Percentiles rank a stretch among this genome's conserved stretches.
Evolutionary conservation across 768 basidiomycete species (phyloP).

Genomic region (Mycena crocata): DNA sequence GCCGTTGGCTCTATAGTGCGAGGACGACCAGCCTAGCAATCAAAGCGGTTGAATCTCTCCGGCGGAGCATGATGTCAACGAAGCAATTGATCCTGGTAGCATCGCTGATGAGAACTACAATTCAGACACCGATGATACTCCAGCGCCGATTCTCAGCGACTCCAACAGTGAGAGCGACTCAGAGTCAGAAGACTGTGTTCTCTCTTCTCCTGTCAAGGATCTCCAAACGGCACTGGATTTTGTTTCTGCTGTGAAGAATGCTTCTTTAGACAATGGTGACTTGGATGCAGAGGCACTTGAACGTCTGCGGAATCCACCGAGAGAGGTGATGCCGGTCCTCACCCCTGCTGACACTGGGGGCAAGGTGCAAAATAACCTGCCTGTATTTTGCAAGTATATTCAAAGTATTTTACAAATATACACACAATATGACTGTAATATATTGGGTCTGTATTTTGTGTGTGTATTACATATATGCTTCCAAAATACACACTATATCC

Average conservation of each 20-base stretch:
- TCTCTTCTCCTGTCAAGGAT: not conserved
- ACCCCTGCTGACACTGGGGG: too few species aligned
- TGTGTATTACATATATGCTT: too few species aligned
- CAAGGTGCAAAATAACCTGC: too few species aligned
- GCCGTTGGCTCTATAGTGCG: not conserved
- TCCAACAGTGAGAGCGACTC: too few species aligned
- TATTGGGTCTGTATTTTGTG: too few species aligned
- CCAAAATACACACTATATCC: too few species aligned
- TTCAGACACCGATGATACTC: not conserved
- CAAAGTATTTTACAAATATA: too few species aligned
- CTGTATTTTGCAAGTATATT: too few species aligned
- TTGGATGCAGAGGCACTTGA: not conserved
- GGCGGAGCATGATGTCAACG: not conserved
- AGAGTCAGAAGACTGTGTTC: not conserved
- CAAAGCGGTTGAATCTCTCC: not conserved
- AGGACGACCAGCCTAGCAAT: not conserved
- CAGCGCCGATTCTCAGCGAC: not conserved
- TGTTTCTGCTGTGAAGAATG: not conserved
- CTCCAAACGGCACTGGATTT: not conserved
- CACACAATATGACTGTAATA: too few species aligned
- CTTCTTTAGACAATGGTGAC: slow-evolving; percentile 5
- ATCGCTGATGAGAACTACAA: not conserved
- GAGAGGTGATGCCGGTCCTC: too few species aligned
- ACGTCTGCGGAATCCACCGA: not conserved
- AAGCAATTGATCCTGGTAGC: not conserved